A percentile compares a stretch with the other conserved stretches of the same genome.
These are phyloP conservation scores for Lagerstroemia speciosa DNA, from an alignment of 345 rosid species.

Conservation along the genomic window DNA sequence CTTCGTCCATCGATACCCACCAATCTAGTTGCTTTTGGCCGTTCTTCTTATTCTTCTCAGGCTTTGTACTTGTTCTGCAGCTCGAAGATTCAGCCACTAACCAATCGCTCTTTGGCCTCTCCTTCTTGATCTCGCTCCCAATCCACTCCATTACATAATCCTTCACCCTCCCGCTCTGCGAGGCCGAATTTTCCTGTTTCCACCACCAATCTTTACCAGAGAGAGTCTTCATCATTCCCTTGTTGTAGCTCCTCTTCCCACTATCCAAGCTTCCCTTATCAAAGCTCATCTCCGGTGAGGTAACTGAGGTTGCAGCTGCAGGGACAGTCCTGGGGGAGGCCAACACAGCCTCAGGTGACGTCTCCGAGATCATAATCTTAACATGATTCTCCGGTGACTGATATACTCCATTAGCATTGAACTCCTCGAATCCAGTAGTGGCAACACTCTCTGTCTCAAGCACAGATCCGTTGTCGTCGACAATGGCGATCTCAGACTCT, in stretches of 20 bases:
- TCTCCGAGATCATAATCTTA: constrained; percentile 25
- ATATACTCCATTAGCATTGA: constrained; percentile 34
- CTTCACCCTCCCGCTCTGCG: constrained; percentile 44
- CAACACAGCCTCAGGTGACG: constrained; percentile 39
- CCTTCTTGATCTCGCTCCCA: constrained; percentile 72
- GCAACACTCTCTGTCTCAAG: constrained; percentile 66
- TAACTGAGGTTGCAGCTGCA: constrained; percentile 12
- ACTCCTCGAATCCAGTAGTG: constrained; percentile 57
- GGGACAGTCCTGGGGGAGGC: constrained; percentile 28
- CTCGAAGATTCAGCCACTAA: constrained; percentile 27
- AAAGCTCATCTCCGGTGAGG: constrained; percentile 25
- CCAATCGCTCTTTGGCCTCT: constrained; percentile 75
- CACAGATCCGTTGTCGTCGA: constrained; percentile 65
- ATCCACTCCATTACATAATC: constrained; percentile 94
- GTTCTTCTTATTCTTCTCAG: constrained; percentile 50
- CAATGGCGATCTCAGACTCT: constrained; percentile 26
- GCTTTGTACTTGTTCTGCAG: constrained; percentile 15
- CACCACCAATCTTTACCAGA: constrained; percentile 53
- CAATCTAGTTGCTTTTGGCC: constrained; percentile 58
- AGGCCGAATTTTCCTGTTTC: constrained; percentile 46
- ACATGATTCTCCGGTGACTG: constrained; percentile 50
- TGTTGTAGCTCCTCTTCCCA: constrained; percentile 17
- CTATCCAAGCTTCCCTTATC: constrained; percentile 34
- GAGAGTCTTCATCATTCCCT: constrained; percentile 22
- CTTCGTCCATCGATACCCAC: constrained; percentile 84